Conservation (phyloP, 306 rosid genomes). For the Betula pendula region DNA sequence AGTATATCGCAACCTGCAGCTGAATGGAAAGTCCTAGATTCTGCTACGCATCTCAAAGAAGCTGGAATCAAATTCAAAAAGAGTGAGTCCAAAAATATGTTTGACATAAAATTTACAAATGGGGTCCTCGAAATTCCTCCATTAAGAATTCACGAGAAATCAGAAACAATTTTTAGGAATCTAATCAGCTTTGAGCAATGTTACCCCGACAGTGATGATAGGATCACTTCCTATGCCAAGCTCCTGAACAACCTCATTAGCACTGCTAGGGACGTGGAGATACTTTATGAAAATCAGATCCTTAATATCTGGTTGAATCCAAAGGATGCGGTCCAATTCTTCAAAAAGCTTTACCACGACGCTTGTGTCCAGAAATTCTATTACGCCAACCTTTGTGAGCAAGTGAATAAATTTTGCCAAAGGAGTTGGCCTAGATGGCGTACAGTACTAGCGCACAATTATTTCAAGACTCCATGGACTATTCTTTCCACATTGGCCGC, state of each 20-base stretch:
- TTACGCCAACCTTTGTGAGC: too few relatives aligned
- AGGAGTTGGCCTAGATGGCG: not conserved
- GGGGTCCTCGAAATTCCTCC: constrained; percentile 13
- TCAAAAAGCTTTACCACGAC: too few relatives aligned
- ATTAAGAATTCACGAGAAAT: constrained; percentile 8
- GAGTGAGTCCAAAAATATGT: not conserved
- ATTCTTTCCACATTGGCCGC: too few relatives aligned
- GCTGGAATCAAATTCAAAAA: constrained; percentile 3
- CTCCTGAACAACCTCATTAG: constrained; percentile 25
- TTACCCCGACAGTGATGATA: not conserved
- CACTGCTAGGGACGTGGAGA: not conserved
- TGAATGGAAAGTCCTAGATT: too few relatives aligned
- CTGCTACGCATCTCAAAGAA: not conserved
- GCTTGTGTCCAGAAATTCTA: too few relatives aligned
- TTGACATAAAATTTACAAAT: not conserved
- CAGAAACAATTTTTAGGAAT: constrained; percentile 15
- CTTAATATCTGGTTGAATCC: too few relatives aligned
- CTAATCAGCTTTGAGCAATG: constrained; percentile 23
- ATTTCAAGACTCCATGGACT: constrained; percentile 19
- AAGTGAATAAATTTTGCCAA: not conserved
- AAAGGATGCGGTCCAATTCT: too few relatives aligned
- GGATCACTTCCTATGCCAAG: constrained; percentile 20
- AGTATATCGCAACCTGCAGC: too few relatives aligned
- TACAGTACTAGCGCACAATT: constrained; percentile 1
- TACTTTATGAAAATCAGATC: too few relatives aligned